Percentiles rank a stretch among this genome's conserved stretches.
phyloP scores from a whole-genome alignment of 345 rosid genomes.

The Eucalyptus rudis region DNA sequence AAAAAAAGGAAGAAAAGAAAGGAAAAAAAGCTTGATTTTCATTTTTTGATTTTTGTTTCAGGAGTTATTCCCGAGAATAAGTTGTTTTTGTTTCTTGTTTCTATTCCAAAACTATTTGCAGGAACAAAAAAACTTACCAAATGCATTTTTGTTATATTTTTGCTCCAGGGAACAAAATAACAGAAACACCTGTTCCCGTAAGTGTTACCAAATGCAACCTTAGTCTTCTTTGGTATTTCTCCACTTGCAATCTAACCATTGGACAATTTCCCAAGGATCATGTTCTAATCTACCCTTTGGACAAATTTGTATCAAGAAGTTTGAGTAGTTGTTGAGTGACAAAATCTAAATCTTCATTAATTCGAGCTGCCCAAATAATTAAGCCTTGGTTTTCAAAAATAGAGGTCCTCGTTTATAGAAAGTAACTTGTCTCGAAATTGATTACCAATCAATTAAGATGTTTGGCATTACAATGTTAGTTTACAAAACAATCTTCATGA shows the following conservation, averaged over 20 bases:
- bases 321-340: not conserved
- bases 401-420: not conserved
- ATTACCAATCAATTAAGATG: not conserved
- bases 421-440: not conserved
- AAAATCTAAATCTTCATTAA: no score
- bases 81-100: rapidly evolving
- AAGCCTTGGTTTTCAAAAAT: no score
- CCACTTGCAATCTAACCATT: not conserved
- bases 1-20: no score
- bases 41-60: rapidly evolving
- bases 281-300: no score
- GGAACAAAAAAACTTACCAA: no score
- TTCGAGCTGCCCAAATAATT: no score
- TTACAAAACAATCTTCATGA: no score
- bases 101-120: rapidly evolving
- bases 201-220: rapidly evolving
- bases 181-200: rapidly evolving
- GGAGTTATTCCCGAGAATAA: rapidly evolving
- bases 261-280: not conserved
- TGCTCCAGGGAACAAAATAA: rapidly evolving
- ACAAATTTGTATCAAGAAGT: not conserved
- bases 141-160: rapidly evolving
- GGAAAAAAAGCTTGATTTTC: no score
- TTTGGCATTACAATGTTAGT: not conserved
- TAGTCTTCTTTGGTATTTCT: not conserved